phyloP scores from a whole-genome alignment of 129 eudicot species.

The Solidago caesia region DNA sequence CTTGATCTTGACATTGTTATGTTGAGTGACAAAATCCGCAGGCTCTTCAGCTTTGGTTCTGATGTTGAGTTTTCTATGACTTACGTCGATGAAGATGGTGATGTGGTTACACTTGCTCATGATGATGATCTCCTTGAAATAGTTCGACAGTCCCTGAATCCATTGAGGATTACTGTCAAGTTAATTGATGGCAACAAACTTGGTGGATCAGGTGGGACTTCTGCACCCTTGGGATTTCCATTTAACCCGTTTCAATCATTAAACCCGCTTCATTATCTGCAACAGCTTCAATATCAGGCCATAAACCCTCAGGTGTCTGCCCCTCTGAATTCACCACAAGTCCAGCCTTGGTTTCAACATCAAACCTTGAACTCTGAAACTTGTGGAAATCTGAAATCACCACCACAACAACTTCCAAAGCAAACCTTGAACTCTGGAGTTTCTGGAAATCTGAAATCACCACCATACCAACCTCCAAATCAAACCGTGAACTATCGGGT shows the following conservation, averaged over 20 bases:
- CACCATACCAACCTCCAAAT: slow-evolving; percentile 22
- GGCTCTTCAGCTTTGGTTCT: slow-evolving; percentile 56
- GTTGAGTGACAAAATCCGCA: slow-evolving; percentile 53
- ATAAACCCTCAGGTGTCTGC: too few species aligned
- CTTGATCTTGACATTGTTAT: slow-evolving; percentile 51
- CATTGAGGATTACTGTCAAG: slow-evolving; percentile 67
- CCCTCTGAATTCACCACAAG: slow-evolving; percentile 44
- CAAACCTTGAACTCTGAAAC: slow-evolving; percentile 29
- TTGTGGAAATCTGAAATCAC: slow-evolving; percentile 46
- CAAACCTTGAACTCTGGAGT: slow-evolving; percentile 29
- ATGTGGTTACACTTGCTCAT: slow-evolving; percentile 75
- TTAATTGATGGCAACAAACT: slow-evolving; percentile 22
- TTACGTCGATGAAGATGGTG: slow-evolving; percentile 83
- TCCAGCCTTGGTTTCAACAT: too few species aligned
- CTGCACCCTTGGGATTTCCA: slow-evolving; percentile 46
- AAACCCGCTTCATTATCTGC: too few species aligned
- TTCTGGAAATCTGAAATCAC: slow-evolving; percentile 46
- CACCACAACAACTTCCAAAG: slow-evolving; percentile 23
- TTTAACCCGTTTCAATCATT: slow-evolving; percentile 15
- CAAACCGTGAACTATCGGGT: slow-evolving; percentile 31
- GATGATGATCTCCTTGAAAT: slow-evolving; percentile 82
- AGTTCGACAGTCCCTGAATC: slow-evolving; percentile 69
- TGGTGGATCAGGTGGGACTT: slow-evolving; percentile 36
- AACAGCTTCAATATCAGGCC: too few species aligned
- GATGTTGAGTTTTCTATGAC: slow-evolving; percentile 53